Percentiles rank a stretch among this genome's conserved stretches.
Conservation (phyloP, 306 rosid genomes). For the Corylus heterophylla region DNA sequence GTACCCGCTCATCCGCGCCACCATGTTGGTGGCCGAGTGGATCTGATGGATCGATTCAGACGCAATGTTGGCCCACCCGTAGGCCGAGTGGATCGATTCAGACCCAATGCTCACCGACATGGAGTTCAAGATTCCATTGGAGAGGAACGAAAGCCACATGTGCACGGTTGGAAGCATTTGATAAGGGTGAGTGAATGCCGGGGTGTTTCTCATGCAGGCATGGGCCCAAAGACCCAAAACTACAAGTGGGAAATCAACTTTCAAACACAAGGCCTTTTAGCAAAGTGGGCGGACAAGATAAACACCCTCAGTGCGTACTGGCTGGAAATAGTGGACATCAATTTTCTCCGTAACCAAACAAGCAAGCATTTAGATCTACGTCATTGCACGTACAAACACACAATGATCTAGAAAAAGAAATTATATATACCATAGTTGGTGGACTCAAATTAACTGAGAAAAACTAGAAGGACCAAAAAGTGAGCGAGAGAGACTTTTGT, state of each 20-base stretch:
- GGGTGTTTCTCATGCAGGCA: neutral
- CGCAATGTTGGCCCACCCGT: neutral
- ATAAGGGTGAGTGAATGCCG: neutral
- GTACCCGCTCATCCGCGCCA: neutral
- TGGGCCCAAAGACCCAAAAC: neutral
- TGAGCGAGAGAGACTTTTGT: too few species aligned
- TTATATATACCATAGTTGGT: too few species aligned
- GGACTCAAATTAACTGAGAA: too few species aligned
- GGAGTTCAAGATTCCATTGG: neutral
- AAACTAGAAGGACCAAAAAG: too few species aligned
- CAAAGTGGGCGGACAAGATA: neutral
- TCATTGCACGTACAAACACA: too few species aligned
- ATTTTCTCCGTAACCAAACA: too few species aligned
- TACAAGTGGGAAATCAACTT: neutral
- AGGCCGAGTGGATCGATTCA: too few species aligned
- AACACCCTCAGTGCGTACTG: neutral
- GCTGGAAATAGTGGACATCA: neutral
- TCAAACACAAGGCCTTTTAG: neutral
- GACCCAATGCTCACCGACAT: neutral
- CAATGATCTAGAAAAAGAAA: too few species aligned
- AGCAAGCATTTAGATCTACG: too few species aligned
- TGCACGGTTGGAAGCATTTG: neutral
- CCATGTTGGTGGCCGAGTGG: neutral
- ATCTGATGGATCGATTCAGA: conserved; percentile 1
- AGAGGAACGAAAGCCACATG: neutral